Base-by-base conservation (phyloP, 495 filamentous ascomycete genomes). In the Tuber aestivum region DNA sequence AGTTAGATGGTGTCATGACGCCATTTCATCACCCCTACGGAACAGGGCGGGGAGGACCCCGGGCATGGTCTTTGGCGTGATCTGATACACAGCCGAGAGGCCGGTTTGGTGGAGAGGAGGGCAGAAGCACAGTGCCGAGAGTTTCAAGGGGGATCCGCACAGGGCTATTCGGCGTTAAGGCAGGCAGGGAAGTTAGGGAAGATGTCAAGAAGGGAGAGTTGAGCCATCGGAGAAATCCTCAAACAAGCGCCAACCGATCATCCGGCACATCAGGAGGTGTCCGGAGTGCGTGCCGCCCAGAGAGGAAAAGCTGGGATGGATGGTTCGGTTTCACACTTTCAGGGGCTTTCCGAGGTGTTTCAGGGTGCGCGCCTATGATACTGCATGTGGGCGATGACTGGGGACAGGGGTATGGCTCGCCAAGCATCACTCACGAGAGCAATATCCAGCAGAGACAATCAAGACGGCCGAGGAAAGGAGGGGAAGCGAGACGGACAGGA, bases 81-180 rank as follows among this genome's bases (percentile, higher is more conserved):
- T 32, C 56, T 65, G 56, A 65, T 32, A 32, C 56, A 32, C 27
- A 32, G 56, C n/a, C 56, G n/a, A 65, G 27, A 32, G 56, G 18
- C 56, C 32, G n/a, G 56, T 27, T 65, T 65, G n/a, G 56, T 32
- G n/a, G 32, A 8, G 56, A 16, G 56, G 56, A 32, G 2, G n/a
- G 27, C 3, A 14, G 56, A 16, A 65, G 56, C 56, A 65, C 56
- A 32, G n/a, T 27, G 56, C 27, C 56, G 56, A 27, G 56, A 65
- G 56, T 65, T 65, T 65, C 56, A 65, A 65, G 56, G 56, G 56
- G 56, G 56, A 65, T 65, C 56, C 56, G 56, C 56, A 65, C 56
- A 65, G 56, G 56, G 56, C n/a, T 65, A 12, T 32, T 65, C n/a
- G 56, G 56, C 56, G 56, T 65, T 32, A 65, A 65, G 56, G 56